A percentile compares a stretch with the other conserved stretches of the same genome.
These are phyloP conservation scores for Ogataea minuta DNA, from an alignment of 805 yeast genomes.

Conservation along the genomic window DNA sequence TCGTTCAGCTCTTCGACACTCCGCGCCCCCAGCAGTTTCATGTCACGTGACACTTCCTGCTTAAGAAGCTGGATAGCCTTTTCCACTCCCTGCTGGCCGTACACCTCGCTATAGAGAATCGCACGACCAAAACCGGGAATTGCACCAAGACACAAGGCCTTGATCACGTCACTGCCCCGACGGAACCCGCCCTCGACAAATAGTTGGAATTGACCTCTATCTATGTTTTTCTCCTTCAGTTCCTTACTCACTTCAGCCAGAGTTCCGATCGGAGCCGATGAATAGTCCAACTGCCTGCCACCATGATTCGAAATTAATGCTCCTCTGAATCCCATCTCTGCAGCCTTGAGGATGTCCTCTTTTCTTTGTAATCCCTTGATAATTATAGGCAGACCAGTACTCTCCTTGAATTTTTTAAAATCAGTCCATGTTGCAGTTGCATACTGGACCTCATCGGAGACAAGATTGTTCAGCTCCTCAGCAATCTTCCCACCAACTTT, in stretches of 20 bases:
- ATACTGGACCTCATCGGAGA: slow-evolving; percentile 26
- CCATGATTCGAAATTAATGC: slow-evolving; percentile 73
- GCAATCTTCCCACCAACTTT: slow-evolving; percentile 40
- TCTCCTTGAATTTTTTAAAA: slow-evolving; percentile 46
- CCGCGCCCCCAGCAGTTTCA: slow-evolving; percentile 63
- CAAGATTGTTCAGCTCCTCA: slow-evolving; percentile 14
- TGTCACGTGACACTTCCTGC: slow-evolving; percentile 55
- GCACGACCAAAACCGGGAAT: slow-evolving; percentile 72
- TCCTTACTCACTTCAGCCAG: slow-evolving; percentile 52
- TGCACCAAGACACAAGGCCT: slow-evolving; percentile 45
- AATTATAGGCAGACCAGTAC: slow-evolving; percentile 47
- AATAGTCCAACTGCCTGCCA: slow-evolving; percentile 66
- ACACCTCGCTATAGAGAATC: slow-evolving; percentile 71
- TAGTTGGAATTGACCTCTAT: slow-evolving; percentile 50
- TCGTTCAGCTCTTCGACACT: slow-evolving; percentile 31
- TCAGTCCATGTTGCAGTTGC: slow-evolving; percentile 58
- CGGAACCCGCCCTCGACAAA: slow-evolving; percentile 48
- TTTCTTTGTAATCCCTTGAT: slow-evolving; percentile 66
- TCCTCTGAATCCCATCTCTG: slow-evolving; percentile 58
- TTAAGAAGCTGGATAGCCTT: slow-evolving; percentile 58
- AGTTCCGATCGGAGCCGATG: slow-evolving; percentile 60
- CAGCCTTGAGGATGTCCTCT: slow-evolving; percentile 62
- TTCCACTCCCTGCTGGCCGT: slow-evolving; percentile 72
- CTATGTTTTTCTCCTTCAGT: slow-evolving; percentile 42
- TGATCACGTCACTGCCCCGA: slow-evolving; percentile 43